These are phyloP conservation scores for Nothomitra cinnamomea DNA, from an alignment of 2,329 filamentous ascomycete species.

Conservation along the genomic window DNA sequence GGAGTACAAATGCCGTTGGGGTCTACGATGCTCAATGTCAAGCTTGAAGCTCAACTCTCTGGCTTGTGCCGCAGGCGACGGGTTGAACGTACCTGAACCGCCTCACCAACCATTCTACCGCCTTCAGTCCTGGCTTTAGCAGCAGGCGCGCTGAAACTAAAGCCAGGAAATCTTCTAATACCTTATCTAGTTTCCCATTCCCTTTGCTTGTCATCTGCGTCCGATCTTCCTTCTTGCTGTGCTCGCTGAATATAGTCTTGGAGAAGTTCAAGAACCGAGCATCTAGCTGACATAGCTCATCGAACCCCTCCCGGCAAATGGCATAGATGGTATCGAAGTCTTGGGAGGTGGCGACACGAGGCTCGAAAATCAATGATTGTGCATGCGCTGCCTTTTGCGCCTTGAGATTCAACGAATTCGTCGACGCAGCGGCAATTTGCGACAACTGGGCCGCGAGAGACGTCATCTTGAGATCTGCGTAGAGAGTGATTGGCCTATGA, in stretches of 20 bases:
- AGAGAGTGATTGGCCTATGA: neutral
- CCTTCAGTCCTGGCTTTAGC: slow-evolving; percentile 74
- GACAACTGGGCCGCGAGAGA: slow-evolving; percentile 87
- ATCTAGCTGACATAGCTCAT: slow-evolving; percentile 81
- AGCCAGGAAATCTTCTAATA: slow-evolving; percentile 67
- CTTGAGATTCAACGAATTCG: slow-evolving; percentile 79
- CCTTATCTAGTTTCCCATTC: slow-evolving; percentile 64
- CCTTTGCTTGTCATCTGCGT: slow-evolving; percentile 66
- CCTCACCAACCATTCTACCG: slow-evolving; percentile 86
- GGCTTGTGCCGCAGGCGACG: too few relatives aligned
- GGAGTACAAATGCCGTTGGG: neutral
- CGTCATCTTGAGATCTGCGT: slow-evolving; percentile 25
- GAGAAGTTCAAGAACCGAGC: slow-evolving; percentile 58
- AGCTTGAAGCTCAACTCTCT: too few relatives aligned
- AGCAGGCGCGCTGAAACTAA: slow-evolving; percentile 61
- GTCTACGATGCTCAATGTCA: neutral
- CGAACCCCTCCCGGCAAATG: slow-evolving; percentile 75
- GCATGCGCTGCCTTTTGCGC: slow-evolving; percentile 83
- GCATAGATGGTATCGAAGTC: slow-evolving; percentile 79
- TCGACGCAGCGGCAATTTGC: slow-evolving; percentile 77
- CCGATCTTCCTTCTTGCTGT: slow-evolving; percentile 79
- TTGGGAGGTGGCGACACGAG: slow-evolving; percentile 67
- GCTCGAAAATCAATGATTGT: slow-evolving; percentile 88
- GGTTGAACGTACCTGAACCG: slow-evolving; percentile 53
- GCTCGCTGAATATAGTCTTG: slow-evolving; percentile 74